These are phyloP conservation scores for Harrya chromipes DNA, from an alignment of 768 basidiomycete species.

Conservation along the genomic window DNA sequence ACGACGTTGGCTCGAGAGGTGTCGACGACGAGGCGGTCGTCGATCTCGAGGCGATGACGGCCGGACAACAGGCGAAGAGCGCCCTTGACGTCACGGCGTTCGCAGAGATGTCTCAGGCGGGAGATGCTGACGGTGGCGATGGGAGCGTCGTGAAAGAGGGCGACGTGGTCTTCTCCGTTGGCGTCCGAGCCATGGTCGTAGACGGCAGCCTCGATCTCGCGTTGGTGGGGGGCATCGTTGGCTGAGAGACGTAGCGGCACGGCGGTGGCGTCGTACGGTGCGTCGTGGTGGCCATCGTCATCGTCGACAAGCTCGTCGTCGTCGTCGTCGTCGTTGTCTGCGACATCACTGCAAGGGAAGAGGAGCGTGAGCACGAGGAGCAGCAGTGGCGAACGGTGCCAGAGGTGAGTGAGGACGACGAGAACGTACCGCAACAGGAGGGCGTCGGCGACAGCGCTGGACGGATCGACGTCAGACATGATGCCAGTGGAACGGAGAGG, in stretches of 20 bases:
- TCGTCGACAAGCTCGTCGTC: neutral
- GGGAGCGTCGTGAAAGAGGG: neutral
- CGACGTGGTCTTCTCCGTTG: neutral
- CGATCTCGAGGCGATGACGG: neutral
- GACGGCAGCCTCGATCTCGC: neutral
- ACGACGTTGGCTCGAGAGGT: rapidly evolving
- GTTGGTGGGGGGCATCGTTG: neutral
- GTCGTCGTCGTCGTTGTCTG: too few relatives aligned
- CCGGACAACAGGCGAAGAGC: neutral
- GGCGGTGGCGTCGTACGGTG: neutral
- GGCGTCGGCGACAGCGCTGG: too few relatives aligned
- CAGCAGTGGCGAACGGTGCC: too few relatives aligned
- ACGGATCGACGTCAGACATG: too few relatives aligned
- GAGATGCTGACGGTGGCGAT: neutral
- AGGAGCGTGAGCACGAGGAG: too few relatives aligned
- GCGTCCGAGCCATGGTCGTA: neutral
- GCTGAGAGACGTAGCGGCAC: neutral
- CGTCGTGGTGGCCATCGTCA: neutral
- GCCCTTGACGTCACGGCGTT: neutral
- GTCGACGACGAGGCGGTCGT: neutral
- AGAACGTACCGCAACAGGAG: too few relatives aligned
- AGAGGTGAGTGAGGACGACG: too few relatives aligned
- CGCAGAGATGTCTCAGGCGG: neutral
- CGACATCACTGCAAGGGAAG: too few relatives aligned
- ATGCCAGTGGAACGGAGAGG: too few relatives aligned